Conservation (phyloP, 257 asterid genomes). For the Solanum sparsipilum region DNA sequence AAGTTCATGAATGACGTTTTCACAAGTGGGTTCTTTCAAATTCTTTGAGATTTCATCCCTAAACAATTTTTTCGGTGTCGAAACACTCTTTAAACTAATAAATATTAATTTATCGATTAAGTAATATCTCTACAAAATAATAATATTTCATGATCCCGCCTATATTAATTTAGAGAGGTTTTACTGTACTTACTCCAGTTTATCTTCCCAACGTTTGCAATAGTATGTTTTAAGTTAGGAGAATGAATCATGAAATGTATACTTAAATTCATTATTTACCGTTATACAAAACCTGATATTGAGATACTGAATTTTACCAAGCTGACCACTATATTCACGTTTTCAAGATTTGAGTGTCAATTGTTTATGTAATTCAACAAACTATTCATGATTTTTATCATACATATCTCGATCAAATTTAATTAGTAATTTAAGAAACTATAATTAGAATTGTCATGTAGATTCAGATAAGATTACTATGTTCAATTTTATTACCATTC, state of each 20-base stretch:
- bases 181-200: background rate
- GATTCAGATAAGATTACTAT: background rate
- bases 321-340: background rate
- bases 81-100: too few species aligned
- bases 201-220: background rate
- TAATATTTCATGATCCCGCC: too few species aligned
- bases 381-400: background rate
- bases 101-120: too few species aligned
- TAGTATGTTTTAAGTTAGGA: background rate
- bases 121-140: too few species aligned
- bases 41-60: too few species aligned
- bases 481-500: background rate
- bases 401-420: background rate
- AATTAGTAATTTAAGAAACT: background rate
- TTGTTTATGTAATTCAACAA: background rate
- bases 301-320: background rate
- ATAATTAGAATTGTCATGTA: background rate
- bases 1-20: too few species aligned
- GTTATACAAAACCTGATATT: background rate
- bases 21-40: too few species aligned
- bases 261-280: background rate
- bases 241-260: background rate
- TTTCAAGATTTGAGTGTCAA: background rate
- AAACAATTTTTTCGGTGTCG: too few species aligned
- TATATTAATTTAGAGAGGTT: too few species aligned